These are phyloP conservation scores for Kazachstania psychrophila DNA, from an alignment of 805 yeast genomes.

Conservation along the genomic window DNA sequence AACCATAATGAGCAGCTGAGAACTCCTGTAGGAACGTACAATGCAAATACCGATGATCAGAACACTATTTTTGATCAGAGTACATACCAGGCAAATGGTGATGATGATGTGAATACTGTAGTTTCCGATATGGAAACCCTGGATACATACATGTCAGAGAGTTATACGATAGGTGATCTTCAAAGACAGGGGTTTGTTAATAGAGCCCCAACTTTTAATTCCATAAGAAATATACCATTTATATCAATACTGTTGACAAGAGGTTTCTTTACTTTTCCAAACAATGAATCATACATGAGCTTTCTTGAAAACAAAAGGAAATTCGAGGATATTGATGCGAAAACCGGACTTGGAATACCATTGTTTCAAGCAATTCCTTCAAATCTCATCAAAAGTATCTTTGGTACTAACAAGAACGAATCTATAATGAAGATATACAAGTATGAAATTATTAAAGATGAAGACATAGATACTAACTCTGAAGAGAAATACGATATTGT, in stretches of 20 bases:
- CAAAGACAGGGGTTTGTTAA: constrained; percentile 23
- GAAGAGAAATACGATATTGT: constrained; percentile 4
- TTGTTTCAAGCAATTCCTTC: constrained; percentile 28
- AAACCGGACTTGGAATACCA: constrained; percentile 29
- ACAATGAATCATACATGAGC: constrained; percentile 24
- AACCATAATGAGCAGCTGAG: background rate
- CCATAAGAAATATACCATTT: constrained; percentile 27
- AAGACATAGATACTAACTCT: constrained; percentile 1
- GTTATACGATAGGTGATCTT: constrained; percentile 24
- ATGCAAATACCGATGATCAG: constrained; percentile 11
- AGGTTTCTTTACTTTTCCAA: constrained; percentile 34
- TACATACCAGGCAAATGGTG: too few relatives aligned
- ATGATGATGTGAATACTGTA: background rate
- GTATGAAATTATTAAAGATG: constrained; percentile 9
- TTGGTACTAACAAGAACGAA: constrained; percentile 16
- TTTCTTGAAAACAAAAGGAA: constrained; percentile 25
- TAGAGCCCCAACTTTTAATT: constrained; percentile 21
- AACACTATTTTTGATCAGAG: constrained; percentile 6
- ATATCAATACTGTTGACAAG: constrained; percentile 29
- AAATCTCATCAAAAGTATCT: constrained; percentile 24
- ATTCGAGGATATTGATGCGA: constrained; percentile 14
- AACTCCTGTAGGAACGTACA: background rate
- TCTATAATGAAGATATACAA: constrained; percentile 29
- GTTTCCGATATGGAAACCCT: constrained; percentile 12
- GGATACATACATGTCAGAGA: constrained; percentile 19